phyloP scores from a whole-genome alignment of 441 rosid species.

The Eruca vesicaria region DNA sequence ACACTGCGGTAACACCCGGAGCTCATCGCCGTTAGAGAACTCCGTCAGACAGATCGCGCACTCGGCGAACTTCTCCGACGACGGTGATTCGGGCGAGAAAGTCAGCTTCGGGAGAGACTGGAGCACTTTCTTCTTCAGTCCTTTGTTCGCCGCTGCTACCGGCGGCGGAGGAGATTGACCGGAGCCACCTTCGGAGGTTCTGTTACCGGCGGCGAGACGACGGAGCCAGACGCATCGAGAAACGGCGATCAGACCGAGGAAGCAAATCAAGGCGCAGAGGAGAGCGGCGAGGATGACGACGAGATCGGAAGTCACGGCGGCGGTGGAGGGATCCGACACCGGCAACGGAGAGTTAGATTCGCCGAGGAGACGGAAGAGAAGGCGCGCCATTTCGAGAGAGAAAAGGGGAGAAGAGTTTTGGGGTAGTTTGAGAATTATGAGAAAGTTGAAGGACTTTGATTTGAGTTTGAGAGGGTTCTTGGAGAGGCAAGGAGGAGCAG shows the following conservation, averaged over 20 bases:
- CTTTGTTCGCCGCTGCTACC: conserved; percentile 64
- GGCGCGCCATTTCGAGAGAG: not conserved
- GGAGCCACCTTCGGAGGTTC: conserved; percentile 3
- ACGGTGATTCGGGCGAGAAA: conserved; percentile 43
- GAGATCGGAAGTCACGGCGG: conserved; percentile 67
- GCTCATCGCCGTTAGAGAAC: conserved; percentile 69
- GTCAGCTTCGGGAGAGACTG: conserved; percentile 64
- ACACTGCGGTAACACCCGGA: conserved; percentile 83
- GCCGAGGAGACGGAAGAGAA: conserved; percentile 38
- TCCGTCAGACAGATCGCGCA: conserved; percentile 83
- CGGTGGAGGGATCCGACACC: conserved; percentile 25
- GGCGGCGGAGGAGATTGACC: conserved; percentile 29
- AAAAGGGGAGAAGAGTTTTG: not conserved
- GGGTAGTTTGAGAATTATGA: not conserved
- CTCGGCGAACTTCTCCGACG: conserved; percentile 52
- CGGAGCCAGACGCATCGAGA: conserved; percentile 87
- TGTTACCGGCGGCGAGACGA: conserved; percentile 42
- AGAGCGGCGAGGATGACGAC: conserved; percentile 80
- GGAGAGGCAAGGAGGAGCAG: not conserved
- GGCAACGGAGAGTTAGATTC: conserved; percentile 35
- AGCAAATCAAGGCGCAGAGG: conserved; percentile 78
- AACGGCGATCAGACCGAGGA: conserved; percentile 68
- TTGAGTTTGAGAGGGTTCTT: conserved; percentile 16
- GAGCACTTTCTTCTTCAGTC: conserved; percentile 78
- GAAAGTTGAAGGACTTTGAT: not conserved